Percentiles rank a stretch among this genome's conserved stretches.
These are phyloP conservation scores for Physcomitrellopsis africana DNA, from an alignment of 225 moss, liverwort and hornwort species.

Conservation along the genomic window DNA sequence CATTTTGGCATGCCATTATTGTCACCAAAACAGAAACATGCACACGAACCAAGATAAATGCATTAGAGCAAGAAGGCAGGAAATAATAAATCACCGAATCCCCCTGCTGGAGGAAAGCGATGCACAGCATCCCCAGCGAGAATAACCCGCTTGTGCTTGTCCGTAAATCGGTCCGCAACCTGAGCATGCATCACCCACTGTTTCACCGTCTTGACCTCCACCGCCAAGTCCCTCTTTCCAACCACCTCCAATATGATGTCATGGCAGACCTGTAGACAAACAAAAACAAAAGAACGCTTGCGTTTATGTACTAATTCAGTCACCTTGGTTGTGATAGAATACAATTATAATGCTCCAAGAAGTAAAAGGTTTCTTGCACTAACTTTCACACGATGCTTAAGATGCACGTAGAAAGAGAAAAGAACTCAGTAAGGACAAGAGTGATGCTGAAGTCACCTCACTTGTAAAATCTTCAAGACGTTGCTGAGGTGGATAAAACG, in stretches of 20 bases:
- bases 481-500: slow-evolving; percentile 91
- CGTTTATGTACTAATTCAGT: slow-evolving; percentile 16
- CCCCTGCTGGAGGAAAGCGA: slow-evolving; percentile 93
- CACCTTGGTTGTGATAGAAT: slow-evolving; percentile 13
- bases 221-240: slow-evolving; percentile 62
- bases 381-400: slow-evolving; percentile 3
- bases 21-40: neutral
- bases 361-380: neutral
- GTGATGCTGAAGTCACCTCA: slow-evolving; percentile 42
- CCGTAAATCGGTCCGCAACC: slow-evolving; percentile 73
- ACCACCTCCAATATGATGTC: slow-evolving; percentile 63
- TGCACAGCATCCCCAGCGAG: slow-evolving; percentile 95
- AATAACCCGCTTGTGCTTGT: slow-evolving; percentile 57
- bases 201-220: slow-evolving; percentile 80
- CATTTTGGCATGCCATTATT: slow-evolving; percentile 4
- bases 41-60: neutral
- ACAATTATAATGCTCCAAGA: neutral
- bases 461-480: slow-evolving; percentile 61
- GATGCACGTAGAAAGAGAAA: slow-evolving; percentile 16
- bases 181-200: slow-evolving; percentile 93
- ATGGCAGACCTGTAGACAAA: slow-evolving; percentile 70
- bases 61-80: slow-evolving; percentile 13
- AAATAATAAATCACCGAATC: slow-evolving; percentile 67
- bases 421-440: neutral
- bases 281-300: slow-evolving; percentile 8